Conservation (phyloP, 2,329 filamentous ascomycete genomes). For the Xylariaceae sp. region DNA sequence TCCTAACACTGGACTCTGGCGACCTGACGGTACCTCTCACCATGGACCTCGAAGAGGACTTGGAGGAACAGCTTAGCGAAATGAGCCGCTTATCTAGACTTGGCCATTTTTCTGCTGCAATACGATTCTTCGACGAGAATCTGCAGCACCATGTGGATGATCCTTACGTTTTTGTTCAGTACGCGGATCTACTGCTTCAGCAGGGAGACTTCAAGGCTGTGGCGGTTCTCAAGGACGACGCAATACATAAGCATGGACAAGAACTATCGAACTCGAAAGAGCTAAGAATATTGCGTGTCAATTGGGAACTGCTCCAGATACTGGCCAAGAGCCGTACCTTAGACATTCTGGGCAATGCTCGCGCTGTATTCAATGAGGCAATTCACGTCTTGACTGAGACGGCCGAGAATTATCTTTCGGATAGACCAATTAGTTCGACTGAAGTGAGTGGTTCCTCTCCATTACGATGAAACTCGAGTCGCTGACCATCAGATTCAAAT, state of each 20-base stretch:
- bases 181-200: constrained; percentile 29
- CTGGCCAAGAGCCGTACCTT: constrained; percentile 17
- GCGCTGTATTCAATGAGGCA: constrained; percentile 8
- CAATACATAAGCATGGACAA: constrained; percentile 9
- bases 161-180: constrained; percentile 28
- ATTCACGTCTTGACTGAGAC: constrained; percentile 2
- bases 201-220: constrained; percentile 28
- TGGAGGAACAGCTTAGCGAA: constrained; percentile 27
- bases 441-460: constrained; percentile 10
- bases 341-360: constrained; percentile 1
- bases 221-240: constrained; percentile 12
- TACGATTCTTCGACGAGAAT: constrained; percentile 21
- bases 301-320: constrained; percentile 21
- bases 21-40: constrained; percentile 26
- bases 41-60: constrained; percentile 24
- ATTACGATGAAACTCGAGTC: not conserved
- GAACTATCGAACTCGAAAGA: constrained; percentile 7
- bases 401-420: not conserved
- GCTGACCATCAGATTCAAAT: constrained; percentile 20
- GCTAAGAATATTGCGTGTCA: constrained; percentile 7
- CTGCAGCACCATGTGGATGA: constrained; percentile 24
- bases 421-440: constrained; percentile 13
- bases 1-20: constrained; percentile 15
- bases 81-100: constrained; percentile 26
- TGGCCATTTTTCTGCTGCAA: constrained; percentile 26